Conservation (phyloP, 2,329 filamentous ascomycete genomes). For the Ophidiomyces ophidiicola region DNA sequence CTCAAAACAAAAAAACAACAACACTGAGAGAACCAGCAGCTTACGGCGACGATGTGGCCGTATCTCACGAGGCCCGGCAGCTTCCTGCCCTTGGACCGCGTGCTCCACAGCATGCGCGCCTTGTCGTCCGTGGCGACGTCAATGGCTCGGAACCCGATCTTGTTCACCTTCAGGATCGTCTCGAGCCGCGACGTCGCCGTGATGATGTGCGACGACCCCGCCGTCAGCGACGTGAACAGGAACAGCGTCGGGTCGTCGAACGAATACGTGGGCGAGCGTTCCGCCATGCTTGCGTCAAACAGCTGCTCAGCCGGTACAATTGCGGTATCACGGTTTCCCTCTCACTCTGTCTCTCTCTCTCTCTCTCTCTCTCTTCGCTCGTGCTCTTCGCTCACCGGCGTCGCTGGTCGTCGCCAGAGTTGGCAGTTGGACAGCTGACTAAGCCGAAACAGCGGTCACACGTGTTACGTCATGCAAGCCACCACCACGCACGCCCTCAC, state of each 20-base stretch:
- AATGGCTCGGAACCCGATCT: conserved; percentile 81
- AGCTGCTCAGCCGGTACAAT: too few relatives aligned
- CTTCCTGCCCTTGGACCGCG: conserved; percentile 74
- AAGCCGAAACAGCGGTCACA: too few relatives aligned
- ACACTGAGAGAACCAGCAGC: conserved; percentile 25
- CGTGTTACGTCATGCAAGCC: too few relatives aligned
- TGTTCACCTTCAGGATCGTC: conserved; percentile 90
- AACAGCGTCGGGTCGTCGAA: conserved; percentile 60
- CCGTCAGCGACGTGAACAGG: conserved; percentile 91
- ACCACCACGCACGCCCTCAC: too few relatives aligned
- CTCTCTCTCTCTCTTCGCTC: too few relatives aligned
- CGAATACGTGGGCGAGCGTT: conserved; percentile 22
- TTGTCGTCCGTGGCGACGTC: conserved; percentile 85
- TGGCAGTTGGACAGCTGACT: too few relatives aligned
- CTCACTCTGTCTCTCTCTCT: background rate
- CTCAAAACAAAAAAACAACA: background rate
- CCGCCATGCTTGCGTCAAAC: conserved; percentile 23
- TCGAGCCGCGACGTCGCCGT: conserved; percentile 92
- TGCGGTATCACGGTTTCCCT: too few relatives aligned
- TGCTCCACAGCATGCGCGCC: conserved; percentile 77
- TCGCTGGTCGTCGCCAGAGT: too few relatives aligned
- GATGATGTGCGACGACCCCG: conserved; percentile 89
- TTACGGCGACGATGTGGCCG: conserved; percentile 71
- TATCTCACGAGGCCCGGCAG: conserved; percentile 80
- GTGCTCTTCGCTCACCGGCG: too few relatives aligned